Base-by-base conservation (phyloP, 1,284 basidiomycete genomes). In the Ganoderma resinaceum region DNA sequence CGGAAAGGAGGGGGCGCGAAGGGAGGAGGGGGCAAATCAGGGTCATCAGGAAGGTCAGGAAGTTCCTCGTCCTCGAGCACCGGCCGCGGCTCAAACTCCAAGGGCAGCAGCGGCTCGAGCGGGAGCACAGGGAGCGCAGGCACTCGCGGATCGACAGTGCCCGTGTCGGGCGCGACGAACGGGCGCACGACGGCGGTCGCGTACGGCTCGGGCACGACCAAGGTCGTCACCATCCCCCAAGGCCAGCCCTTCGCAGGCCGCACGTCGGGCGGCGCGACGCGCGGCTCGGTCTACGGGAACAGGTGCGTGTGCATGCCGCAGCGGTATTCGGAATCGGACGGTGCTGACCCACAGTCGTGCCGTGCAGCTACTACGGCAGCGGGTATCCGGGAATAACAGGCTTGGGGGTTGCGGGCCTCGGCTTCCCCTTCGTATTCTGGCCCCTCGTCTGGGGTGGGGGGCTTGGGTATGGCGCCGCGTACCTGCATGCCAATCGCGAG, bases 371-470 rank as follows among this genome's bases (percentile, higher is more conserved):
- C 31, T 90, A 87, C 73, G 88, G 88, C 23, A 89, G 87, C 72
- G 88, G 89, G 2, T 89, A 89, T 78, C 87, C 88, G 59, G 82
- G 83, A 4, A 46, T 79, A 2, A 29, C 77, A 3, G 78, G 77
- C 16, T 79, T 83, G 40, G 85, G 86, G 20, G 86, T 87, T 9
- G 73, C 74, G 4, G 80, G 81, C 14, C 81, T 82, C 14, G 81
- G 81, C 2, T 89, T 89, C 73, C 87, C 88, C 0, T 89, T 86
- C 75, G 80, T 78, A 66, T 90, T 88, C 76, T 89, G 87, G 87
- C 89, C 88, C 2, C 68, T 90, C 8, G 82, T 83, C 3, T 90
- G 85, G 82, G 85, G 84, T 33, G n/a, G n/a, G n/a, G 78, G 78
- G 31, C 77, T 76, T 1, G 81, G 79, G 1, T 74, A 76, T 46